Base-by-base conservation (phyloP, 2,329 filamentous ascomycete genomes). In the Aureobasidium musti region DNA sequence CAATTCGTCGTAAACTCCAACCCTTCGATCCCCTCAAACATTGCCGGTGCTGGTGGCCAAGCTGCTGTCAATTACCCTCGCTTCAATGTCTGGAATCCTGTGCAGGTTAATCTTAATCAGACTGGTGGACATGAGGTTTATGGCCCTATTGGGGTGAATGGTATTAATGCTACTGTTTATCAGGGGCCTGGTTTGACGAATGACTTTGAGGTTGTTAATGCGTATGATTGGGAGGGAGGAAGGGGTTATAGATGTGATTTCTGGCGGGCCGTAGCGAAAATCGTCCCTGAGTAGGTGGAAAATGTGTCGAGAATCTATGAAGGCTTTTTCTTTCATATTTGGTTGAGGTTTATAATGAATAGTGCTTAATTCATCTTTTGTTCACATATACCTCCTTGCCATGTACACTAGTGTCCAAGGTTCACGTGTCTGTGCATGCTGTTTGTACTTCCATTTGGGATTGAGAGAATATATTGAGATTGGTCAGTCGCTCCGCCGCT, bases 61-160 rank as follows among this genome's bases (percentile, higher is more conserved):
- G 41, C 67, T 0, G 69, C 67, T 11, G 68, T 61, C 13, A 70
- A 73, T 23, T 75, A 75, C 26, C 73, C 75, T 3, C 69, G 73
- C 59, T 82, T 76, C 74, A 68, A 69, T 3, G 69, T 75, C 3
- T 68, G 72, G 21, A 68, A 72, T 2, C 77, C 76, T 0, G 70
- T 72, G 19, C 75, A 79, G 74, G 73, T 83, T 63, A 79, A 82
- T 67, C 63, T 83, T 41, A 83, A 83, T 66, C 76, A 81, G 67
- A 82, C 80, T 0, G 81, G 81, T 4, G 81, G 81, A 2, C 69
- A 68, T 10, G 47, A 53, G 14, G 28, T 41, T 1, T 21, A 33
- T n/a, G 26, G 13, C 21, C 7, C 52, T 50, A 17, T 59, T 33
- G 26, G 26, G 1, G 50, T 57, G 21, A 2, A 17, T 68, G 53